Base-by-base conservation (phyloP, 768 basidiomycete species). In the Boletus sensibilis region DNA sequence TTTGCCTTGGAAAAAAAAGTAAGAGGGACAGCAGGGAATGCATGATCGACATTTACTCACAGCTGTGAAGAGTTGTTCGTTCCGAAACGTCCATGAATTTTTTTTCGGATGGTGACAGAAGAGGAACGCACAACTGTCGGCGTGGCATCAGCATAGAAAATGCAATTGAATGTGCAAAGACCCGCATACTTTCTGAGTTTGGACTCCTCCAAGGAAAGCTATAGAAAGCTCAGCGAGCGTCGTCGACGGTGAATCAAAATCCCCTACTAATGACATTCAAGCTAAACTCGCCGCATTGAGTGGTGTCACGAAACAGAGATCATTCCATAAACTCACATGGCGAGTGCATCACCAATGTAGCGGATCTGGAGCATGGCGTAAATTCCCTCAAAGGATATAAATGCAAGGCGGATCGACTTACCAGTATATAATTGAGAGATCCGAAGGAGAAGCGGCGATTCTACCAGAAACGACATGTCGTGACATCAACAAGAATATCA, bases 291-390 rank as follows among this genome's bases (percentile, higher is more conserved):
- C 33, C 23, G 10, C 1, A 21, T 46, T 55, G 4, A 50, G 46
- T 45, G 12, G 5, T 16, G 8, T 44, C 25, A 16, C 1, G 8
- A 42, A 27, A 51, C 6, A n/a, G 11, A 4, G 2, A 35, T 27
- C 5, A 7, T 14, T 27, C n/a, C 9, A 29, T 16, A 21, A 14
- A 47, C 66, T 60, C 27, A 67, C 65, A 63, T 60, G 25, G 49
- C 53, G 27, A 68, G 23, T 2, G 37, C 54, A 34, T 68, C 52
- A 21, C 65, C 66, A 1, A 68, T 50, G 16, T 65, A 67, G 8
- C 66, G 66, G n/a, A 67, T 65, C 65, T 67, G 25, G n/a, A 13
- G 14, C 3, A 25, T n/a, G 21, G 9, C 6, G n/a, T 29, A 3
- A 13, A 40, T 29, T 37, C 9, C 14, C 11, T 31, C 21, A 1